Evolutionary conservation across 2,329 filamentous ascomycete genomes (phyloP), one percentile per base, ranked within the genome.

Genomic region (Pyrenochaeta sp.): DNA sequence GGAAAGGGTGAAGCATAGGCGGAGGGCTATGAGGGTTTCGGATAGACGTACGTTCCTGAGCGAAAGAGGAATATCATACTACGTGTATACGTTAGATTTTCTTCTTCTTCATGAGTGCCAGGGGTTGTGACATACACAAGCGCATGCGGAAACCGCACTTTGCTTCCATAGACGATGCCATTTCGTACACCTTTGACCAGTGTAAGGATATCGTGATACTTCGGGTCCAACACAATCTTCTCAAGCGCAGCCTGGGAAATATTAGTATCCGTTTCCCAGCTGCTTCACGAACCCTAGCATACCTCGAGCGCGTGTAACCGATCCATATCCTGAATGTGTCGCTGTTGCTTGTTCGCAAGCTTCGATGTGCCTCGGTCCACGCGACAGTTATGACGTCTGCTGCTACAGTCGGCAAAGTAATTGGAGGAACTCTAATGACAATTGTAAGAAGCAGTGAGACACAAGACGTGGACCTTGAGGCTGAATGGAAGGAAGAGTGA

Each of bases 31-130:
- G n/a, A 31, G 27, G 39, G 30, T 27, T 27, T 40, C 23, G 15
- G 37, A 4, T 53, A 42, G n/a, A 82, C 86, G 69, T 84, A 91
- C 84, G 90, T 90, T 79, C 94, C 95, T 9, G 90, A 92, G 65
- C 95, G 91, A 82, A 99, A 99, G 64, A 99, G 86, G 67, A 98
- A 90, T 64, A 97, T 92, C 94, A 99, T 99, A 45, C 90, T 92
- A 41, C 50, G 45, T 40, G 18, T n/a, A 43, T 3, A 33, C 4
- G 20, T 61, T 40, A 60, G 51, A 35, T n/a, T 9, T n/a, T 50
- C 29, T 10, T 21, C 18, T 20, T 32, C 18, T 30, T 6, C 2
- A 10, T 4, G 7, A 18, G 4, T 2, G 7, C 15, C 1, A 7
- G 20, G 43, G 35, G 17, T 0, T 12, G 29, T 15, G 35, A 66